Evolutionary conservation across 2,329 filamentous ascomycete species (phyloP), one percentile per base, ranked within the genome.

Genomic region (Geosmithia flava): DNA sequence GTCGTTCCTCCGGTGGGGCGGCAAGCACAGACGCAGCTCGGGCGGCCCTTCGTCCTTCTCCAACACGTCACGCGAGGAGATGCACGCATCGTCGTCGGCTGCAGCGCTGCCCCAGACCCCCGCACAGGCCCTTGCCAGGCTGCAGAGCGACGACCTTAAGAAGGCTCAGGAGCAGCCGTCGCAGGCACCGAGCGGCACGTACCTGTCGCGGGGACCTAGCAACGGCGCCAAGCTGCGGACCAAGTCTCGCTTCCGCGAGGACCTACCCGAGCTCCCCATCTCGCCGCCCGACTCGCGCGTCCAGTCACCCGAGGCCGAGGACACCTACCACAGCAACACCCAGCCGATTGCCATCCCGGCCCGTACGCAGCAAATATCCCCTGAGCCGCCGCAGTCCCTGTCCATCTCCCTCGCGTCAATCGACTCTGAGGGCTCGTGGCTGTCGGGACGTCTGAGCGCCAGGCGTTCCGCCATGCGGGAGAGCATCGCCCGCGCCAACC

Each of bases 401-500:
- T 87, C 89, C 29, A 84, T 90, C 62, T 97, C 91, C 0, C 74
- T 97, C 17, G 93, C 89, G 2, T 96, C 90, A 0, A 87, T 97
- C 50, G 93, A 96, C 59, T 96, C 90, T 0, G 93, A 98, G 68
- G 93, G 79, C 4, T 96, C 90, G 1, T 98, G 93, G 93, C 80
- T 98, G 43, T 93, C 89, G 3, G 89, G 91, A 16, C 81, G 83
- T 49, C 64, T 71, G 46, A 74, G 71, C 54, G 71, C 69, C 57
- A 64, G 70, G 53, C 63, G 66, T 29, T 70, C 71, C 53, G 59
- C 70, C 49, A 61, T 71, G 59, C 57, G 70, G 30, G 65, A 62
- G 51, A 70, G 62, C 57, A 61, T 62, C 42, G 53, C 57, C 30
- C 58, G 60, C 33, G 56, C 58, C 41, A 63, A 58, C 45, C 59